These are phyloP conservation scores for Arabidopsis hybrid DNA, from an alignment of 441 rosid genomes.

Conservation along the genomic window DNA sequence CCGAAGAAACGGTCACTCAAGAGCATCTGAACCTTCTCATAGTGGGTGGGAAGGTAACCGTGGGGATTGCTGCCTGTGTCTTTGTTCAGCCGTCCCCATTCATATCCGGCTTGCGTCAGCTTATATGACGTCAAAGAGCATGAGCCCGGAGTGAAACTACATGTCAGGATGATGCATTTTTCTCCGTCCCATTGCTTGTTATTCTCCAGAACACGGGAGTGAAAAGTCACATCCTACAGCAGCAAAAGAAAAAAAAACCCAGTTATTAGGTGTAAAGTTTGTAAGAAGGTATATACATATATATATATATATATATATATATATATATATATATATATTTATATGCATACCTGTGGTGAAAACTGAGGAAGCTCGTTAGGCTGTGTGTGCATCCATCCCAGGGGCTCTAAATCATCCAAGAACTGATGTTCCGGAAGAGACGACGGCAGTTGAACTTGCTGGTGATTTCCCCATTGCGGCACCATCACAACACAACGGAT, in stretches of 20 bases:
- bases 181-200: conserved; percentile 99
- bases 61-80: conserved; percentile 95
- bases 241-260: too few species aligned
- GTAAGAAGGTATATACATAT: too few species aligned
- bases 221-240: conserved; percentile 64
- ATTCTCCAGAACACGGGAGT: conserved; percentile 85
- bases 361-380: conserved; percentile 98
- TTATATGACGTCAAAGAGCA: conserved; percentile 94
- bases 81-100: conserved; percentile 96
- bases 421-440: conserved; percentile 95
- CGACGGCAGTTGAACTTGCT: conserved; percentile 83
- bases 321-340: too few species aligned
- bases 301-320: too few species aligned
- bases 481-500: conserved; percentile 96
- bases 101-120: conserved; percentile 93
- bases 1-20: conserved; percentile 95
- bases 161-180: conserved; percentile 91
- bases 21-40: conserved; percentile 98
- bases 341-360: conserved; percentile 68
- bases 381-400: conserved; percentile 99
- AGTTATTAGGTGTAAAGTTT: too few species aligned
- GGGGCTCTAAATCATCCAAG: conserved; percentile 88
- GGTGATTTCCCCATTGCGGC: conserved; percentile 96
- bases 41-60: conserved; percentile 94
- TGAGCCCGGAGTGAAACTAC: conserved; percentile 98